Evolutionary conservation across 2,329 filamentous ascomycete genomes (phyloP).

Genomic region (Fusarium drepaniforme): DNA sequence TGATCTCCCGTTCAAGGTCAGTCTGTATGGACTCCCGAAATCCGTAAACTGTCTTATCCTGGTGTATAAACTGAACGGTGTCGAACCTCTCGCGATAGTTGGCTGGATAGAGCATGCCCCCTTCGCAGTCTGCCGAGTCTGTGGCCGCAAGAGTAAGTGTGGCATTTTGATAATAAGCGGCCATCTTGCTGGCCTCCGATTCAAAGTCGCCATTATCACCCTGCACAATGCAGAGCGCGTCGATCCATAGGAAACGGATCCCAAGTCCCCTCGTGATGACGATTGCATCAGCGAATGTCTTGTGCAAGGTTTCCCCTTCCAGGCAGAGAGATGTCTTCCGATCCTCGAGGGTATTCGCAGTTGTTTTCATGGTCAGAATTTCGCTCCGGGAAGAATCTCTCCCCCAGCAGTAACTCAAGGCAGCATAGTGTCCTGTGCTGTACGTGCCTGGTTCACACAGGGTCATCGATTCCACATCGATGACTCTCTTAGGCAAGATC

Average conservation of each 20-base stretch:
- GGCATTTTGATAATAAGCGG: background rate
- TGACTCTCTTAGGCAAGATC: background rate
- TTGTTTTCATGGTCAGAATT: background rate
- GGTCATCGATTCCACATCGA: background rate
- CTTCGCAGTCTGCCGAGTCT: background rate
- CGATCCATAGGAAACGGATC: background rate
- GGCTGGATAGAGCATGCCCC: background rate
- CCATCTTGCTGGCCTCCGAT: background rate
- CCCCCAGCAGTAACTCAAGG: constrained; percentile 1
- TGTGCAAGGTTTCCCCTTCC: background rate
- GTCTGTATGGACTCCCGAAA: background rate
- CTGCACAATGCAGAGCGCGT: background rate
- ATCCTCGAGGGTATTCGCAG: background rate
- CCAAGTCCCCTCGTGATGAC: background rate
- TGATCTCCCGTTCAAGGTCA: background rate
- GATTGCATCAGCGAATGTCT: background rate
- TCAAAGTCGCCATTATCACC: background rate
- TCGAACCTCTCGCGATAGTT: background rate
- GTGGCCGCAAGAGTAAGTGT: background rate
- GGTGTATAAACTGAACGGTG: background rate
- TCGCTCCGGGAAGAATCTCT: background rate
- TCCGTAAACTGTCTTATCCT: background rate
- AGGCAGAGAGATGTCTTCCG: background rate
- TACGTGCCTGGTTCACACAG: background rate
- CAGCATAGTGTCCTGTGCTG: background rate